Evolutionary conservation across 2,329 filamentous ascomycete species (phyloP).

Genomic region (Colletotrichum agaves): DNA sequence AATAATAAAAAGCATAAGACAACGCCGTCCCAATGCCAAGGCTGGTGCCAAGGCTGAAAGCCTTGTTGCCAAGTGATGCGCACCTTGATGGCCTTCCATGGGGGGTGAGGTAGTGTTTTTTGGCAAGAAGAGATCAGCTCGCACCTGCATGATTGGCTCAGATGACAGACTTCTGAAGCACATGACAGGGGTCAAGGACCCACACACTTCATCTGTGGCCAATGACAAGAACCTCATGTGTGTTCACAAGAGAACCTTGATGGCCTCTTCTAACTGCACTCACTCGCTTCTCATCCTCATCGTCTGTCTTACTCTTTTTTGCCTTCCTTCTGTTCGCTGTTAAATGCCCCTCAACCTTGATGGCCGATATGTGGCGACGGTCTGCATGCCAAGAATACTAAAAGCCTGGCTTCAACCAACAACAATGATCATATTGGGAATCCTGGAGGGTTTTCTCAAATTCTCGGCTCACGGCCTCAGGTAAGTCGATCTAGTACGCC

Average conservation of each 20-base stretch:
- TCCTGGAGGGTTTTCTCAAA: not conserved
- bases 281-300: not conserved
- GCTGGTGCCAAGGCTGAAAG: slow-evolving; percentile 38
- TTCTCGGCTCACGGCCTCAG: slow-evolving; percentile 3
- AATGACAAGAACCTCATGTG: slow-evolving; percentile 9
- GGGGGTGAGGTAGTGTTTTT: no score
- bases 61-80: slow-evolving; percentile 33
- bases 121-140: slow-evolving; percentile 4
- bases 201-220: not conserved
- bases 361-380: slow-evolving; percentile 8
- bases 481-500: not conserved
- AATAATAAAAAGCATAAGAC: slow-evolving; percentile 32
- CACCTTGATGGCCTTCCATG: slow-evolving; percentile 28
- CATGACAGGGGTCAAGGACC: not conserved
- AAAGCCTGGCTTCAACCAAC: not conserved
- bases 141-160: slow-evolving; percentile 10
- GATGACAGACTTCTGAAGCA: not conserved
- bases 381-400: slow-evolving; percentile 30
- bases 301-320: not conserved
- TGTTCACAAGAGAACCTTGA: slow-evolving; percentile 32
- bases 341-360: slow-evolving; percentile 16
- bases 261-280: slow-evolving; percentile 20
- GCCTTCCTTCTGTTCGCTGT: not conserved
- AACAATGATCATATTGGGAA: not conserved
- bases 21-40: slow-evolving; percentile 31